These are phyloP conservation scores for Leishmania turanica DNA, from an alignment of 208 protist genomes.

Conservation along the genomic window DNA sequence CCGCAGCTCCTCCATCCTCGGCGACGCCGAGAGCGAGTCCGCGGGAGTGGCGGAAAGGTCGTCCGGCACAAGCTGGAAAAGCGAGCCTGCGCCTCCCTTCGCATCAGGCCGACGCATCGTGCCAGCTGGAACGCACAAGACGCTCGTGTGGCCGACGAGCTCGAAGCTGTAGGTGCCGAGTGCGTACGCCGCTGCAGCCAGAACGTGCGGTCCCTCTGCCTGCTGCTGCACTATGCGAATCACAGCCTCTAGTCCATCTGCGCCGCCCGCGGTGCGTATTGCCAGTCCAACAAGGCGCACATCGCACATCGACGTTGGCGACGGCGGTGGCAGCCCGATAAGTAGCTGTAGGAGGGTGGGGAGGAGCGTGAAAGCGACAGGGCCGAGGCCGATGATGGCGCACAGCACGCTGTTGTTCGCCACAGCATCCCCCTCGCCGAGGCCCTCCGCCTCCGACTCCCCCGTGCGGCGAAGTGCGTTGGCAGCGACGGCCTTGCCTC, in stretches of 20 bases:
- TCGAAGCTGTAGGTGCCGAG: constrained; percentile 32
- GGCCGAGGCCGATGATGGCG: constrained; percentile 61
- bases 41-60: background rate
- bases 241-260: constrained; percentile 51
- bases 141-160: constrained; percentile 65
- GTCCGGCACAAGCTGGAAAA: constrained; percentile 18
- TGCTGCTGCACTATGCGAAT: constrained; percentile 15
- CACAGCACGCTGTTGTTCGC: constrained; percentile 42
- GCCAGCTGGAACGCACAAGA: constrained; percentile 37
- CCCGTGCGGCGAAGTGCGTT: background rate
- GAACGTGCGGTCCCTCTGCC: constrained; percentile 13
- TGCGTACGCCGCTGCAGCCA: constrained; percentile 24
- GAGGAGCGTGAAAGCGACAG: constrained; percentile 31
- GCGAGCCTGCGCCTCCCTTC: background rate
- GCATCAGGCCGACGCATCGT: background rate
- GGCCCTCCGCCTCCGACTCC: background rate
- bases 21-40: background rate
- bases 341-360: constrained; percentile 51
- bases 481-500: background rate
- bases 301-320: constrained; percentile 20
- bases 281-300: constrained; percentile 56
- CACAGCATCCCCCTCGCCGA: background rate
- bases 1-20: constrained; percentile 16
- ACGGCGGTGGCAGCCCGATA: constrained; percentile 34
- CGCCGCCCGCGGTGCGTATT: constrained; percentile 56